Conservation (phyloP, 768 basidiomycete genomes). For the Sistotremastrum suecicum region DNA sequence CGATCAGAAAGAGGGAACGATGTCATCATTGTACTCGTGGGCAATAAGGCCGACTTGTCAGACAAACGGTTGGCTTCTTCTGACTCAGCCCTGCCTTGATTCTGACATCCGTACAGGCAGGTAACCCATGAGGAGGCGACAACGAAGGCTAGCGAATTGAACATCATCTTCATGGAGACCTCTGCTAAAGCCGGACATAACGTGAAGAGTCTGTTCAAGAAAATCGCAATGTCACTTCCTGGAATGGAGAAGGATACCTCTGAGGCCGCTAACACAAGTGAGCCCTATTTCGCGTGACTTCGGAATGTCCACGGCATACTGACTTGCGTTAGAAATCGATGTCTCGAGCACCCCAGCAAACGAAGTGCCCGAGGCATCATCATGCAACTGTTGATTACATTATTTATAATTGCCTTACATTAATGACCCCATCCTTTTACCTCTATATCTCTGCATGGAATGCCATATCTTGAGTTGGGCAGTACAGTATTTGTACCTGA, state of each 20-base stretch:
- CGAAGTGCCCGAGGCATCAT: constrained; percentile 75
- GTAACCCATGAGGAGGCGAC: constrained; percentile 98
- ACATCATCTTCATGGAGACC: constrained; percentile 98
- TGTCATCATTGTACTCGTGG: constrained; percentile 95
- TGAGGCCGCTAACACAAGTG: constrained; percentile 32
- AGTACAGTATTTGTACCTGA: no score
- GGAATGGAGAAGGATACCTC: constrained; percentile 78
- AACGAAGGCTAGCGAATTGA: constrained; percentile 74
- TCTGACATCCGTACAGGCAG: constrained; percentile 41
- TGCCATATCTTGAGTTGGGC: no score
- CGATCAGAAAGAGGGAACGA: constrained; percentile 94
- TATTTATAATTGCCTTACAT: not conserved
- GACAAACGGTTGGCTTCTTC: constrained; percentile 73
- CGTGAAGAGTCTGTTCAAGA: constrained; percentile 97
- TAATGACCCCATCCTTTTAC: no score
- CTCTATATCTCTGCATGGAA: no score
- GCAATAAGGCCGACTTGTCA: constrained; percentile 97
- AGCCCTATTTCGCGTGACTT: constrained; percentile 8
- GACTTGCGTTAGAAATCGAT: constrained; percentile 60
- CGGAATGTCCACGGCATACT: not conserved
- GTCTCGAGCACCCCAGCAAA: constrained; percentile 58
- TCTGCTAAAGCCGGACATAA: constrained; percentile 99
- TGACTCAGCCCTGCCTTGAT: not conserved
- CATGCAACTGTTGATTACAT: constrained; percentile 59
- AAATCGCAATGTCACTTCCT: constrained; percentile 95